phyloP scores from a whole-genome alignment of 176 grass and related monocot genomes.

The Ananas comosus region DNA sequence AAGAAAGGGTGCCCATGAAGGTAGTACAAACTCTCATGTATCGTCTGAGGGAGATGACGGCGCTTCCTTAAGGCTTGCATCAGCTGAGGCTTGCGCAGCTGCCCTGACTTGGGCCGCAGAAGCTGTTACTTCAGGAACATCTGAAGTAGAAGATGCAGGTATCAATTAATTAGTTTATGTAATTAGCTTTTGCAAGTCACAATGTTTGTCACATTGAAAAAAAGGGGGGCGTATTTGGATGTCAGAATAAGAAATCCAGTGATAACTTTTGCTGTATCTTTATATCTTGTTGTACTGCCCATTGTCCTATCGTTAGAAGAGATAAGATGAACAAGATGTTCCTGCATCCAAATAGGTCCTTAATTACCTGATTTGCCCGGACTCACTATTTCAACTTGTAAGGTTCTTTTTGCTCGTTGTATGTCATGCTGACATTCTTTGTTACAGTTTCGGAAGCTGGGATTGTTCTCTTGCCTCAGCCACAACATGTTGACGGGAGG shows the following conservation, averaged over 20 bases:
- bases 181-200: background rate
- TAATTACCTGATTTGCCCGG: too few relatives aligned
- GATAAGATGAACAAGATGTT: background rate
- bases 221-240: too few relatives aligned
- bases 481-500: conserved; percentile 15
- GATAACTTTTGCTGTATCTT: too few relatives aligned
- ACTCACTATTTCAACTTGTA: background rate
- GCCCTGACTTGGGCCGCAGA: conserved; percentile 62
- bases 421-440: background rate
- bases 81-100: conserved; percentile 75
- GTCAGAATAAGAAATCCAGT: too few relatives aligned
- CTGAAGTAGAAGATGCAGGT: conserved; percentile 71
- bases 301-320: background rate
- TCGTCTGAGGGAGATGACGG: conserved; percentile 26
- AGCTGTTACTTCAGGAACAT: conserved; percentile 53
- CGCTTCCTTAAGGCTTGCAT: conserved; percentile 47
- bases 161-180: background rate
- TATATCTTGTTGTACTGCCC: background rate
- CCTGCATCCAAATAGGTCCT: too few relatives aligned
- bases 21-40: conserved; percentile 20
- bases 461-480: conserved; percentile 62
- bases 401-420: background rate
- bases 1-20: conserved; percentile 30
- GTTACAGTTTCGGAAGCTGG: conserved; percentile 58
- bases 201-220: background rate